Evolutionary conservation across 352 stramenopile species (phyloP).

Genomic region (Pythium rishiriense): DNA sequence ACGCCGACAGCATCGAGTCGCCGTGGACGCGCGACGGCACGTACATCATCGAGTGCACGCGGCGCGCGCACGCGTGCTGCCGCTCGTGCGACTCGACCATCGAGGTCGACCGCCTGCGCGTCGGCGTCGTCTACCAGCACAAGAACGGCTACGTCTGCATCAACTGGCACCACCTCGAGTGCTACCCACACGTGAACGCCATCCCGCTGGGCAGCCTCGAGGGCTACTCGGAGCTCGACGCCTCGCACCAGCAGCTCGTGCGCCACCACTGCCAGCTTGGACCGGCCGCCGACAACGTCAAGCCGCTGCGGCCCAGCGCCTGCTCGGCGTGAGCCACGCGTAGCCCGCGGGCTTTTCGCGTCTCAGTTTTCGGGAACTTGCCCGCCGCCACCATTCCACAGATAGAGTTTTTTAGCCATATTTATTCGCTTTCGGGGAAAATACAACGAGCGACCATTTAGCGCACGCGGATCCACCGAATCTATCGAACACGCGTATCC

Average conservation of each 20-base stretch:
- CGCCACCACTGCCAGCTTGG: constrained; percentile 22
- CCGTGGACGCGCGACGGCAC: constrained; percentile 78
- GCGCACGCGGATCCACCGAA: not conserved
- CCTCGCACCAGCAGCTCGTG: constrained; percentile 58
- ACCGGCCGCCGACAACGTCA: constrained; percentile 4
- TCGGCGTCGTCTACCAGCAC: constrained; percentile 81
- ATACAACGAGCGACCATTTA: constrained; percentile 14
- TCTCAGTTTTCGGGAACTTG: constrained; percentile 6
- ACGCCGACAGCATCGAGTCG: constrained; percentile 35
- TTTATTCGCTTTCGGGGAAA: constrained; percentile 22
- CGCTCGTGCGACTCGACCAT: constrained; percentile 74
- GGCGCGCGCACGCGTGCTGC: constrained; percentile 69
- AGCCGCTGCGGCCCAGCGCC: constrained; percentile 21
- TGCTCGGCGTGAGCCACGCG: constrained; percentile 30
- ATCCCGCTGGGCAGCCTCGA: constrained; percentile 70
- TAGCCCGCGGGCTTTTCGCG: not conserved
- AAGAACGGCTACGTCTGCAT: constrained; percentile 83
- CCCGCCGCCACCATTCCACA: not conserved
- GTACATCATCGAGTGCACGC: constrained; percentile 81
- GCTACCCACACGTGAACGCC: constrained; percentile 56
- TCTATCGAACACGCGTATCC: constrained; percentile 1
- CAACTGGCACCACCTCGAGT: constrained; percentile 86
- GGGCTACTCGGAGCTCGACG: constrained; percentile 64
- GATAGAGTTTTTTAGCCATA: constrained; percentile 13
- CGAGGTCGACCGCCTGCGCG: constrained; percentile 59